These are phyloP conservation scores for Tuber indicum DNA, from an alignment of 495 filamentous ascomycete genomes.

Conservation along the genomic window DNA sequence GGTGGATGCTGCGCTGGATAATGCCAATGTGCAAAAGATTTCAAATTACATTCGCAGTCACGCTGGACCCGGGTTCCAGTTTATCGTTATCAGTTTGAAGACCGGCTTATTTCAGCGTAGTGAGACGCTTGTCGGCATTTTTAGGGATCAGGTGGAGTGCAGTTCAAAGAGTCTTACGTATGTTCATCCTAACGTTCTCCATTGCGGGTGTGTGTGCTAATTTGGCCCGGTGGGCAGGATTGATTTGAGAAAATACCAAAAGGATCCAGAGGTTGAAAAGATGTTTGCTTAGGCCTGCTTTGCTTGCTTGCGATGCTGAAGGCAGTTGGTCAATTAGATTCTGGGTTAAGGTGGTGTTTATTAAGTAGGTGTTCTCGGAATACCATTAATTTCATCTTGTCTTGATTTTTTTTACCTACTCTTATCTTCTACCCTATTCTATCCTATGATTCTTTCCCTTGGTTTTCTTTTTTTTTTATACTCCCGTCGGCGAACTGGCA, in stretches of 20 bases:
- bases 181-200: constrained; percentile 46
- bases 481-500: not conserved
- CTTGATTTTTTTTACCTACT: not conserved
- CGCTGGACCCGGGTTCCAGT: constrained; percentile 95
- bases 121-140: constrained; percentile 89
- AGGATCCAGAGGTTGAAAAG: constrained; percentile 4
- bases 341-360: not conserved
- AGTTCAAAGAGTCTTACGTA: constrained; percentile 85
- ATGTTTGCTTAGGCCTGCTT: not conserved
- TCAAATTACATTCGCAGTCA: constrained; percentile 91
- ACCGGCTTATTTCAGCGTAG: constrained; percentile 87
- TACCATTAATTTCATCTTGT: not conserved
- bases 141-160: constrained; percentile 87
- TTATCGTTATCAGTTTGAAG: constrained; percentile 95
- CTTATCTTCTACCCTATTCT: constrained; percentile 16
- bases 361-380: constrained; percentile 2
- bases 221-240: constrained; percentile 18
- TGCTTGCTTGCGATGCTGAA: not conserved
- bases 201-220: constrained; percentile 6
- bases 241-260: constrained; percentile 36
- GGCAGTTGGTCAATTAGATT: not conserved
- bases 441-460: not conserved
- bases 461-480: not conserved
- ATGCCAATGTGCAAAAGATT: constrained; percentile 91
- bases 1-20: constrained; percentile 94